Evolutionary conservation across 2,329 filamentous ascomycete species (phyloP).

Genomic region (Lecanicillium sp.): DNA sequence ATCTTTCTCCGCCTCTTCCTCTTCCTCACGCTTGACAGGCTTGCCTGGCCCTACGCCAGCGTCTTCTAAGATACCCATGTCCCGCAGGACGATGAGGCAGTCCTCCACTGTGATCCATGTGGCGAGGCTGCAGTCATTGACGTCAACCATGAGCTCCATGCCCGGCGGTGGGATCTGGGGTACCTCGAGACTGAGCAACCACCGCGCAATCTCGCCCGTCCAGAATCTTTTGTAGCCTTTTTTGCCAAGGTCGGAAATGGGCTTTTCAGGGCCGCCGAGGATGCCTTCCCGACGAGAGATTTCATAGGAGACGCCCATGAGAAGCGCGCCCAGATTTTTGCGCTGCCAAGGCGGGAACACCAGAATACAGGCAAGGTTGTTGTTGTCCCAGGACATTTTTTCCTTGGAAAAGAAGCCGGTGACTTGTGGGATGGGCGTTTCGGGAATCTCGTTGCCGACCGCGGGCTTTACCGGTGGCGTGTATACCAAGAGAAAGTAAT

Average conservation of each 20-base stretch:
- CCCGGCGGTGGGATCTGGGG: constrained; percentile 22
- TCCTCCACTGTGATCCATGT: constrained; percentile 86
- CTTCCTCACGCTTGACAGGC: constrained; percentile 19
- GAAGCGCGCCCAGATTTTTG: constrained; percentile 76
- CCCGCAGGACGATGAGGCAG: constrained; percentile 67
- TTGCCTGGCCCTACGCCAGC: constrained; percentile 42
- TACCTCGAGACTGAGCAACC: constrained; percentile 44
- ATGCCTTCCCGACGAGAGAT: constrained; percentile 77
- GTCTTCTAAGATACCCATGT: constrained; percentile 68
- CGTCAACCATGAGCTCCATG: constrained; percentile 50
- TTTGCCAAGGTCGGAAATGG: constrained; percentile 77
- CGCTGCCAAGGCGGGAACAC: constrained; percentile 95
- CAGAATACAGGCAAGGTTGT: constrained; percentile 94
- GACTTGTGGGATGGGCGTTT: constrained; percentile 38
- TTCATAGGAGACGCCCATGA: constrained; percentile 93
- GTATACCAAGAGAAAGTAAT: constrained; percentile 88
- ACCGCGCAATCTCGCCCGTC: constrained; percentile 77
- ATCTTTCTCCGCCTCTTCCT: constrained; percentile 19
- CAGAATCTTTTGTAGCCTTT: constrained; percentile 82
- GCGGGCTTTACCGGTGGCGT: constrained; percentile 37
- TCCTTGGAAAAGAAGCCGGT: constrained; percentile 99
- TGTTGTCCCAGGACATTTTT: constrained; percentile 98
- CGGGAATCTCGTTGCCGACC: constrained; percentile 11
- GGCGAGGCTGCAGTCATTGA: constrained; percentile 65
- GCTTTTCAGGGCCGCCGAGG: constrained; percentile 89